These are phyloP conservation scores for Mortierella sp. DNA, from an alignment of 371 early-diverging fungal species.

Conservation along the genomic window DNA sequence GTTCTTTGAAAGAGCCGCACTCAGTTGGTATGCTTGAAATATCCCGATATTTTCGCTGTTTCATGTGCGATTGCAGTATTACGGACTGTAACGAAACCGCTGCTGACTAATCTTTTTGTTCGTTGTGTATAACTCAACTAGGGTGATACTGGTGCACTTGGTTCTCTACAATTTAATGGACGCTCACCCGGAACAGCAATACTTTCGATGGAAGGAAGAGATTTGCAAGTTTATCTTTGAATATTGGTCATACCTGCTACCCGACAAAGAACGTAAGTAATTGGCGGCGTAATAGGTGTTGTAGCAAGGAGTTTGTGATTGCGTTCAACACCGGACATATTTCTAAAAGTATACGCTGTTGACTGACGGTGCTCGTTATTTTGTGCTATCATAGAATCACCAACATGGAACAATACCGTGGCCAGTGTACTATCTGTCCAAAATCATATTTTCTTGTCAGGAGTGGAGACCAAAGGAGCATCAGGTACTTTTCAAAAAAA, in stretches of 20 bases:
- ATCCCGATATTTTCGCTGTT: neutral
- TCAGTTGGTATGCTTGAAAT: constrained; percentile 68
- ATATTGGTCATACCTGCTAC: constrained; percentile 82
- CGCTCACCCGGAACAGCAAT: constrained; percentile 72
- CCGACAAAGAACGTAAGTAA: constrained; percentile 74
- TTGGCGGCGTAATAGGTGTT: neutral
- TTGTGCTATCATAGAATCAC: constrained; percentile 41
- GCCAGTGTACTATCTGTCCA: constrained; percentile 89
- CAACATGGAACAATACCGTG: constrained; percentile 59
- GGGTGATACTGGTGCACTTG: constrained; percentile 82
- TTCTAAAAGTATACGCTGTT: neutral
- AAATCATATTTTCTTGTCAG: constrained; percentile 80
- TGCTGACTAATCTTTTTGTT: neutral
- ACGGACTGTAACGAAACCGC: neutral
- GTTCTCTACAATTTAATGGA: constrained; percentile 81
- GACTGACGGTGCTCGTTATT: neutral
- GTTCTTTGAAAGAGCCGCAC: constrained; percentile 68
- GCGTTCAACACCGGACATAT: neutral
- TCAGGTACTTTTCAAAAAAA: constrained; percentile 53
- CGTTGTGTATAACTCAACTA: constrained; percentile 8
- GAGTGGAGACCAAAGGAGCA: constrained; percentile 76
- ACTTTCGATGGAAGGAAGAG: constrained; percentile 87
- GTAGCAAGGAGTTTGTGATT: neutral
- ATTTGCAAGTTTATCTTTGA: constrained; percentile 85
- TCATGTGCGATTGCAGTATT: too few species aligned